Base-by-base conservation (phyloP, 148 eudicot genomes). In the Amaranthus hypochondriacus region DNA sequence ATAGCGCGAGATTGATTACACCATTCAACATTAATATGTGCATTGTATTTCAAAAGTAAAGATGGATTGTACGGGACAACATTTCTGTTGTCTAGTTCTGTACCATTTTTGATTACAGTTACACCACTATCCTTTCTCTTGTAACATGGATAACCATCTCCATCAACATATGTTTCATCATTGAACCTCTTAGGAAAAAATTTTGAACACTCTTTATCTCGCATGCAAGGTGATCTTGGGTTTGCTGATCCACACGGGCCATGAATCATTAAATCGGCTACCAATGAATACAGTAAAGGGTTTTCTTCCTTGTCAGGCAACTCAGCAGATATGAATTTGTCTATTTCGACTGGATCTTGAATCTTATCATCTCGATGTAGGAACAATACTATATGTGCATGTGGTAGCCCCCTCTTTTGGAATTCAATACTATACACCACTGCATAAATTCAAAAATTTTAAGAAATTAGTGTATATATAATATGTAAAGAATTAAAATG, bases 361-460 rank as follows among this genome's bases (percentile, higher is more conserved):
- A 12, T 7, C 9, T 75, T 75, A 3, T 47, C 15, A 43, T 3
- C 43, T 13, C 14, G 53, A 1, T 66, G 69, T n/a, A 66, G 48
- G 54, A 66, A 66, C 6, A 48, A 12, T n/a, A 75, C 6, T 4
- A 55, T 10, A 15, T 75, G 71, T 0, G 71, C 62, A 54, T 66
- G 77, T 0, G 71, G 71, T 3, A 75, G 44, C 0, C 65, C 77
- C 5, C 56, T 10, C 15, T 75, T 75, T 56, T 75, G 54, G 5
- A 75, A 75, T 62, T 75, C 71, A 9, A 75, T 42, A 0, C 64
- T 75, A 42, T 66, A 75, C 3, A 75, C 21, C 4, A 13, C 39
- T 53, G 53, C 69, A 66, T 4, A 7, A 4, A 66, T 47, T 28
- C 39, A 4, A 66, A 3, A 9, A 11, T 47, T 0, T 12, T 48